Conservation (phyloP, 2,329 filamentous ascomycete genomes). For the Trichoderma guizhouense region DNA sequence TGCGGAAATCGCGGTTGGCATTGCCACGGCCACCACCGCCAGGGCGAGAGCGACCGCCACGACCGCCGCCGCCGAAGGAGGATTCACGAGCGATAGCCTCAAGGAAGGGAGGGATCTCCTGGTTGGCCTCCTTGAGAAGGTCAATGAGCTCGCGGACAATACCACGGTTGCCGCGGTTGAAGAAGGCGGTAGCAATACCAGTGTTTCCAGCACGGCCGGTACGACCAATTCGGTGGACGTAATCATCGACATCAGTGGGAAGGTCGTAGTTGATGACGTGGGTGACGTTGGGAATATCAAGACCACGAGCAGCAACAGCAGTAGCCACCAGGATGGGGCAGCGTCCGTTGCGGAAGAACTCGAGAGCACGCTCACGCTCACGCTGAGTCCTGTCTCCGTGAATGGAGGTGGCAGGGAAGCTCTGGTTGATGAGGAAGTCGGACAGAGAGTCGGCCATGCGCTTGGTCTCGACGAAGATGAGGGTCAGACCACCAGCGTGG, state of each 20-base stretch:
- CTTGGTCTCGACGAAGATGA: slow-evolving; percentile 99
- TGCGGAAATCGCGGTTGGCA: slow-evolving; percentile 87
- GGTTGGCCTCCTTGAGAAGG: slow-evolving; percentile 97
- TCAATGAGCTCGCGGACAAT: slow-evolving; percentile 95
- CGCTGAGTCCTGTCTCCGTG: slow-evolving; percentile 98
- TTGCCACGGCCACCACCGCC: slow-evolving; percentile 64
- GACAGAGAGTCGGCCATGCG: slow-evolving; percentile 98
- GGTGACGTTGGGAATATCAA: slow-evolving; percentile 94
- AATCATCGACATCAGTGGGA: slow-evolving; percentile 98
- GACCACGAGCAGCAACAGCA: slow-evolving; percentile 84
- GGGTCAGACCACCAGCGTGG: slow-evolving; percentile 79
- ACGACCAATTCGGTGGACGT: slow-evolving; percentile 99
- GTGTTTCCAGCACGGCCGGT: slow-evolving; percentile 99
- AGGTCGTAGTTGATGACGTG: slow-evolving; percentile 99
- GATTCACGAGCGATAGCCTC: slow-evolving; percentile 97
- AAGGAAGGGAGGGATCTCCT: slow-evolving; percentile 89
- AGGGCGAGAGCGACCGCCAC: slow-evolving; percentile 51
- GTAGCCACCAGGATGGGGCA: slow-evolving; percentile 97
- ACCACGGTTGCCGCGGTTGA: slow-evolving; percentile 98
- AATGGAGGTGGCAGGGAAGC: slow-evolving; percentile 96
- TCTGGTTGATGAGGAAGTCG: slow-evolving; percentile 98
- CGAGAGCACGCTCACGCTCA: slow-evolving; percentile 94
- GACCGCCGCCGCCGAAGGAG: slow-evolving; percentile 70
- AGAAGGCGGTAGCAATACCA: slow-evolving; percentile 96
- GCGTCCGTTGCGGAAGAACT: slow-evolving; percentile 94